A percentile compares a stretch with the other conserved stretches of the same genome.
Conservation (phyloP, 192 early-diverging fungal species). For the Coemansia asiatica region DNA sequence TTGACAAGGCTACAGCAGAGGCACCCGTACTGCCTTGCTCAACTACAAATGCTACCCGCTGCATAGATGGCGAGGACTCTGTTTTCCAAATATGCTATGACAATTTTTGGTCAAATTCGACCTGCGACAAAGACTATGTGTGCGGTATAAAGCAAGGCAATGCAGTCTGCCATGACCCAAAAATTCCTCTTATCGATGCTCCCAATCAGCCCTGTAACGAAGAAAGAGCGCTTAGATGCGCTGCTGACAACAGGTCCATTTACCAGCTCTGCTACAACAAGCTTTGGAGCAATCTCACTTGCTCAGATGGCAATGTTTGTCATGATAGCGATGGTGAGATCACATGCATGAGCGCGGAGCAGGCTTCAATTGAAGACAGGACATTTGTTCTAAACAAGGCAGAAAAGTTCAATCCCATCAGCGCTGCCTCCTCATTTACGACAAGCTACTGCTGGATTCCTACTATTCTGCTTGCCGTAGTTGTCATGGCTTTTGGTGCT, state of each 20-base stretch:
- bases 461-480: constrained; percentile 13
- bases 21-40: constrained; percentile 27
- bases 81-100: constrained; percentile 32
- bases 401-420: not conserved
- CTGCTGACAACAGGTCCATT: constrained; percentile 17
- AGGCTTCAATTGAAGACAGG: constrained; percentile 1
- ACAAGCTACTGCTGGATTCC: constrained; percentile 16
- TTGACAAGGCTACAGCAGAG: constrained; percentile 33
- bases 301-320: constrained; percentile 32
- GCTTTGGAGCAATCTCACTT: constrained; percentile 44
- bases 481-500: constrained; percentile 21
- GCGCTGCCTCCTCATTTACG: constrained; percentile 4
- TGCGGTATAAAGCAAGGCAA: constrained; percentile 35
- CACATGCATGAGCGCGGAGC: constrained; percentile 27
- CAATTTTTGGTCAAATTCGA: constrained; percentile 33
- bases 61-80: constrained; percentile 14
- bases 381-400: constrained; percentile 5
- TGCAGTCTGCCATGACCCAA: constrained; percentile 42
- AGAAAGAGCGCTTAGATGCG: constrained; percentile 24
- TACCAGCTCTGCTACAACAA: constrained; percentile 42
- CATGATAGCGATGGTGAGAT: constrained; percentile 21
- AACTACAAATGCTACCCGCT: constrained; percentile 24
- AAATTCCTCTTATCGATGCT: constrained; percentile 25
- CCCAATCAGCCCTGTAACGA: constrained; percentile 39
- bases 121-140: constrained; percentile 31